phyloP scores from a whole-genome alignment of 495 filamentous ascomycete species.

The Aspergillus campestris region DNA sequence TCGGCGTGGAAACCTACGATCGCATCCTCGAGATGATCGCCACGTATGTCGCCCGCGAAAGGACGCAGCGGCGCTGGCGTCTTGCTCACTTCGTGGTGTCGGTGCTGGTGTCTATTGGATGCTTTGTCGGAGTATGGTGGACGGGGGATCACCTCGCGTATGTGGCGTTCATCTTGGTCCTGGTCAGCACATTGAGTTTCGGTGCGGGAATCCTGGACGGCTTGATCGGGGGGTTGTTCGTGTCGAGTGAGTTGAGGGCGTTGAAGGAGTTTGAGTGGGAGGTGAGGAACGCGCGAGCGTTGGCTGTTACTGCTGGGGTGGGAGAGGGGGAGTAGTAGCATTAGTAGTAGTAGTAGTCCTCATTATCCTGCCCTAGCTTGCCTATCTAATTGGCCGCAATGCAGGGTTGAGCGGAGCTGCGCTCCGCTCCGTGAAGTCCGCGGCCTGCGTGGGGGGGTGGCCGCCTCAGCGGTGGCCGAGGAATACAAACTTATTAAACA shows the following conservation, averaged over 20 bases:
- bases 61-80: conserved; percentile 58
- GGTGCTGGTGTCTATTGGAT: conserved; percentile 56
- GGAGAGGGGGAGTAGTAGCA: no score
- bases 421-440: no score
- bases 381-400: no score
- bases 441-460: no score
- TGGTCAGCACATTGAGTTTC: conserved; percentile 70
- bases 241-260: conserved; percentile 70
- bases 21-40: conserved; percentile 60
- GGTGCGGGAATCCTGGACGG: conserved; percentile 72
- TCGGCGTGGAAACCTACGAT: conserved; percentile 55
- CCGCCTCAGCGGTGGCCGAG: no score
- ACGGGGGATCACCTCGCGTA: conserved; percentile 54
- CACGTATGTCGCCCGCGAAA: conserved; percentile 59
- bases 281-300: conserved; percentile 52
- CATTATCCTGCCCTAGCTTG: no score
- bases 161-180: conserved; percentile 69
- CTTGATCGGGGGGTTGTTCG: conserved; percentile 77
- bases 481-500: no score
- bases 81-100: conserved; percentile 63
- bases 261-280: conserved; percentile 97
- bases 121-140: conserved; percentile 81
- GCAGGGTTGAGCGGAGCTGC: no score
- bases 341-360: no score
- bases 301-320: no score